phyloP scores from a whole-genome alignment of 768 basidiomycete species.

The Serendipita indica region DNA sequence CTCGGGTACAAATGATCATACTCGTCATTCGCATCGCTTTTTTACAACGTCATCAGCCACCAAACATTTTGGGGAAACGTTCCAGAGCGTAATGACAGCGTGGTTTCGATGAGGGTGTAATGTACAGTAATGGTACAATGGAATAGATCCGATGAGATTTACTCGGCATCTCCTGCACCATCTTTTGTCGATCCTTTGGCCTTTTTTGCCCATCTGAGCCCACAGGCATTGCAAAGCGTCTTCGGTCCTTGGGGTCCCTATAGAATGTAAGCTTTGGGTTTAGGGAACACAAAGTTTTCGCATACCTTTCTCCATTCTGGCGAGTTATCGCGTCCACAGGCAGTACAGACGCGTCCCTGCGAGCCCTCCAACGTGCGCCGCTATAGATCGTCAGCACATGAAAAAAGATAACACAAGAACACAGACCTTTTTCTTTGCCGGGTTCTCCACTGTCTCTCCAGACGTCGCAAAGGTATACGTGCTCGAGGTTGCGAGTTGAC shows the following conservation, averaged over 20 bases:
- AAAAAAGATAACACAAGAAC: neutral
- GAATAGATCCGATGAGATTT: too few species aligned
- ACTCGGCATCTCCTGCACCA: too few species aligned
- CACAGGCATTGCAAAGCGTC: slow-evolving; percentile 96
- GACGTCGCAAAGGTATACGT: too few species aligned
- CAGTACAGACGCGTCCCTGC: slow-evolving; percentile 56
- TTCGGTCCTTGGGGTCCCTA: slow-evolving; percentile 86
- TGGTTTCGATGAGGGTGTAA: too few species aligned
- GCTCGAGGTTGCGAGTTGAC: neutral
- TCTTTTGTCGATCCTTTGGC: too few species aligned
- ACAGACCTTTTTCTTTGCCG: neutral
- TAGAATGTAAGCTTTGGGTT: slow-evolving; percentile 15
- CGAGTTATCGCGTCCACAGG: slow-evolving; percentile 88
- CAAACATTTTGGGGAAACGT: too few species aligned
- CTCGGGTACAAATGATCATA: neutral
- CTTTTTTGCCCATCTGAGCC: slow-evolving; percentile 28
- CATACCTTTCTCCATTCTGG: slow-evolving; percentile 91
- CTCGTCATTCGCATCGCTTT: too few species aligned
- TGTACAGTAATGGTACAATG: too few species aligned
- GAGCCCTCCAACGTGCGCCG: neutral
- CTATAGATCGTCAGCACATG: neutral
- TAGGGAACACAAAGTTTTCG: neutral
- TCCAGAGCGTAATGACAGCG: too few species aligned
- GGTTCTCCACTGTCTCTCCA: too few species aligned
- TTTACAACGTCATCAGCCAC: too few species aligned